Evolutionary conservation across 202 grass and related monocot species (phyloP), one percentile per base, ranked within the genome.

Genomic region (Panicum hallii): DNA sequence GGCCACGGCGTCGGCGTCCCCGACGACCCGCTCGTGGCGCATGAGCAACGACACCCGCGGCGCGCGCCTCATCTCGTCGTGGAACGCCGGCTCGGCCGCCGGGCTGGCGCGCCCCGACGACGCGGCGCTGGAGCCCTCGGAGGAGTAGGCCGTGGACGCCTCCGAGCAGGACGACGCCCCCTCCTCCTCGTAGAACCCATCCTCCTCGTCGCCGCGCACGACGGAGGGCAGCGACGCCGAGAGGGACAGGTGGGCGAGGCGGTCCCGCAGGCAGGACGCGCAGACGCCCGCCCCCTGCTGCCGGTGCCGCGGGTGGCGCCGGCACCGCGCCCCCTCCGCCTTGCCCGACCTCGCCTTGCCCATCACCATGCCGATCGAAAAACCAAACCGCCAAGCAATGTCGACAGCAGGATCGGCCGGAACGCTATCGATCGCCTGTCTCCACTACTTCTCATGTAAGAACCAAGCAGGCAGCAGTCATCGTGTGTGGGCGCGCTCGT

Each of bases 181-280:
- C 8, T 67, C 79, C 8, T 67, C 87, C 17, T 75, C 36, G 36
- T 38, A 3, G 36, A 38, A 38, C 36, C 36, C 36, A 38, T 38
- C 70, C 2, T 79, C 61, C 0, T 57, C 9, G 15, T 73, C 58
- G n/a, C n/a, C 4, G 41, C 83, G 63, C 19, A 80, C 62, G 74
- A 87, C 84, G 63, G 88, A 91, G 6, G 91, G 83, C 74, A 86
- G 70, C 17, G 82, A 67, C 10, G 84, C 40, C 7, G 79, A 75
- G 22, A 76, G 19, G 53, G 85, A 77, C 36, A 95, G 91, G 53
- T 47, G 86, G 67, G 85, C 75, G 67, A 99, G 90, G 53, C 86
- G 91, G 72, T 99, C 93, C 44, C 54, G 90, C 45, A 99, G 86
- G 93, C 96, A 99, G 60, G 9, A 71, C 54, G 96, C 84, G 86